phyloP scores from a whole-genome alignment of 768 basidiomycete genomes.

The Phanerochaete carnosa region DNA sequence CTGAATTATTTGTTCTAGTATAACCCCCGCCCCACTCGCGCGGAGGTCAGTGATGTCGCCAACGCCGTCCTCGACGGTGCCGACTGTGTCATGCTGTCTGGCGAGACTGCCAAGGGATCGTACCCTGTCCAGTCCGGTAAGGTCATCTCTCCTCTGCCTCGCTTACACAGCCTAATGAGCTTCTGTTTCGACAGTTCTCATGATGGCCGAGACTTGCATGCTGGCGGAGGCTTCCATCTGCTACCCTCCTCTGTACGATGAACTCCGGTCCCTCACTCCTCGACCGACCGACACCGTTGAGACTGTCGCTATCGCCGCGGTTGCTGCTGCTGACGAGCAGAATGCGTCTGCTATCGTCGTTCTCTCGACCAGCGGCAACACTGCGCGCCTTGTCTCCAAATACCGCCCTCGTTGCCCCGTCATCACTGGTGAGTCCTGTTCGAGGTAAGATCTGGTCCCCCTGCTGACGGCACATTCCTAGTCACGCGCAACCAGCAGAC shows the following conservation, averaged over 20 bases:
- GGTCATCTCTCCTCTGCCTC: constrained; percentile 20
- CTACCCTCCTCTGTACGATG: constrained; percentile 92
- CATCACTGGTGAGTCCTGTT: constrained; percentile 69
- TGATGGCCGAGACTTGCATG: constrained; percentile 99
- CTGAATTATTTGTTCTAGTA: constrained; percentile 45
- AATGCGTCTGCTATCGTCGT: constrained; percentile 94
- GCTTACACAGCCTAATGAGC: not conserved
- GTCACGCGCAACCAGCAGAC: constrained; percentile 97
- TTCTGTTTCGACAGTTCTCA: constrained; percentile 58
- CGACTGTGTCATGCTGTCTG: constrained; percentile 99
- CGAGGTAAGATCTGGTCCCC: not conserved
- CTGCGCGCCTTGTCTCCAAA: constrained; percentile 93
- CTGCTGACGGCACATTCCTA: constrained; percentile 26
- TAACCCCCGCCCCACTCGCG: constrained; percentile 98
- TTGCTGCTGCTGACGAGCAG: constrained; percentile 94
- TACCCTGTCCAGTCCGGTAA: constrained; percentile 94
- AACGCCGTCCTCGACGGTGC: constrained; percentile 98
- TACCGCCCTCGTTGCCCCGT: constrained; percentile 93
- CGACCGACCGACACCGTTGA: constrained; percentile 93
- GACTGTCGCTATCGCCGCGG: constrained; percentile 94
- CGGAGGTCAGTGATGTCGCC: constrained; percentile 98
- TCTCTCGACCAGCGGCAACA: constrained; percentile 94
- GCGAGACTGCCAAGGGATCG: constrained; percentile 96
- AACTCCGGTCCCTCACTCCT: constrained; percentile 71
- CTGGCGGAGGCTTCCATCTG: constrained; percentile 95